These are phyloP conservation scores for Phytophthora ramorum DNA, from an alignment of 352 stramenopile species.

Conservation along the genomic window DNA sequence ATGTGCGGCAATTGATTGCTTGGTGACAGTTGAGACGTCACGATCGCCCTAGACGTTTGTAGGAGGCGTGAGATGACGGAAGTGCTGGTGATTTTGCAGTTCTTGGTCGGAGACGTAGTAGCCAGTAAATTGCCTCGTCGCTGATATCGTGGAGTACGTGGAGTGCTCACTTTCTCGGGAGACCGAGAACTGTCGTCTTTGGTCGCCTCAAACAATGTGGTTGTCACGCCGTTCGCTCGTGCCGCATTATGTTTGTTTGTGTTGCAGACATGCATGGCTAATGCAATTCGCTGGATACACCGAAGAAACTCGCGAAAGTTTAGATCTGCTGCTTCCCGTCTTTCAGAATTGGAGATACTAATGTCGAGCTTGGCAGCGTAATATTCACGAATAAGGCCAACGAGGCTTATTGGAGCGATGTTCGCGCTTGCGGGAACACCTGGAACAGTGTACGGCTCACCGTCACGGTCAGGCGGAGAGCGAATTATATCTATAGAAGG, in stretches of 20 bases:
- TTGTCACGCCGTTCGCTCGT: slow-evolving; percentile 46
- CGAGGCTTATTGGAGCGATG: slow-evolving; percentile 64
- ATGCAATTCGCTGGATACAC: slow-evolving; percentile 68
- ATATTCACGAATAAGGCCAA: slow-evolving; percentile 74
- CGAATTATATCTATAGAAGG: slow-evolving; percentile 52
- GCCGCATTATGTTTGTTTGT: slow-evolving; percentile 11
- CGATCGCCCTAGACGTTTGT: slow-evolving; percentile 48
- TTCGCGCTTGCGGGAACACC: slow-evolving; percentile 30
- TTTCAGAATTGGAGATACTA: slow-evolving; percentile 58
- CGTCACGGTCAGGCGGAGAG: slow-evolving; percentile 51
- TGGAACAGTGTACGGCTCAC: slow-evolving; percentile 54
- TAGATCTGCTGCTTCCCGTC: slow-evolving; percentile 60
- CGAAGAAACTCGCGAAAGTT: slow-evolving; percentile 80
- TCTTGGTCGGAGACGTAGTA: slow-evolving; percentile 47
- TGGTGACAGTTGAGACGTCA: slow-evolving; percentile 29
- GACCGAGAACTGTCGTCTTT: slow-evolving; percentile 53
- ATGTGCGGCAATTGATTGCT: slow-evolving; percentile 4
- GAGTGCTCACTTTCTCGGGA: slow-evolving; percentile 32
- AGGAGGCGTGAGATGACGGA: slow-evolving; percentile 70
- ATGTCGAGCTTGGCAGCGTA: slow-evolving; percentile 80
- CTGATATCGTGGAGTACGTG: slow-evolving; percentile 47
- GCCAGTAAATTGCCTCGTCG: slow-evolving; percentile 62
- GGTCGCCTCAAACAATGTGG: slow-evolving; percentile 56
- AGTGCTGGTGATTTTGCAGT: slow-evolving; percentile 68
- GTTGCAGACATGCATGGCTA: slow-evolving; percentile 67